Conservation (phyloP, 306 rosid species). For the Urtica urens region DNA sequence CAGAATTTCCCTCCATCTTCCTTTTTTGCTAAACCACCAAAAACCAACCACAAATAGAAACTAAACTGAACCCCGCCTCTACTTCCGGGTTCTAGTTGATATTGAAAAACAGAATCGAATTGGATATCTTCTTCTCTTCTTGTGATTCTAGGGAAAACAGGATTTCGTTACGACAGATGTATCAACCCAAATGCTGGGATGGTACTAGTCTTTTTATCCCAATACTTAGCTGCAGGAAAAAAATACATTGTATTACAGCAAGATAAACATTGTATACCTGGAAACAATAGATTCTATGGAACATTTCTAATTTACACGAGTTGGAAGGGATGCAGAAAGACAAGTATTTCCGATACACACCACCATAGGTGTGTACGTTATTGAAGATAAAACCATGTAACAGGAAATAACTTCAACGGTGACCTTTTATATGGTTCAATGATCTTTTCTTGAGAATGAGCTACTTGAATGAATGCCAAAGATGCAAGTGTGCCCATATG, state of each 20-base stretch:
- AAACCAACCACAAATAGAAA: background rate
- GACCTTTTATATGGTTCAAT: background rate
- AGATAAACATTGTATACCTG: no score
- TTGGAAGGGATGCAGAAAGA: no score
- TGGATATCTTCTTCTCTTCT: background rate
- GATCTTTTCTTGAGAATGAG: background rate
- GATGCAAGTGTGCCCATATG: no score
- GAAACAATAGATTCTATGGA: no score
- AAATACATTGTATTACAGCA: no score
- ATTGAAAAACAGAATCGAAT: background rate
- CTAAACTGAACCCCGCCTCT: background rate
- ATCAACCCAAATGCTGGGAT: background rate
- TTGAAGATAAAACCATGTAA: no score
- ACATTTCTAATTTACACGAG: no score
- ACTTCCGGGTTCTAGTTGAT: background rate
- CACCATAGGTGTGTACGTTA: no score
- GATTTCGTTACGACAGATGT: background rate
- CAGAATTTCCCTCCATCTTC: constrained; percentile 65
- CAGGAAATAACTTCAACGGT: background rate
- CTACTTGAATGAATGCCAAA: no score
- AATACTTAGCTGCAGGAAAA: no score
- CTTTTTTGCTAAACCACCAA: background rate
- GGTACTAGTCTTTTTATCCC: no score
- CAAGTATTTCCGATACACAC: no score
- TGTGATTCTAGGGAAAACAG: background rate